Conservation (phyloP, 225 moss, liverwort and hornwort genomes). For the Marchantia paleacea region DNA sequence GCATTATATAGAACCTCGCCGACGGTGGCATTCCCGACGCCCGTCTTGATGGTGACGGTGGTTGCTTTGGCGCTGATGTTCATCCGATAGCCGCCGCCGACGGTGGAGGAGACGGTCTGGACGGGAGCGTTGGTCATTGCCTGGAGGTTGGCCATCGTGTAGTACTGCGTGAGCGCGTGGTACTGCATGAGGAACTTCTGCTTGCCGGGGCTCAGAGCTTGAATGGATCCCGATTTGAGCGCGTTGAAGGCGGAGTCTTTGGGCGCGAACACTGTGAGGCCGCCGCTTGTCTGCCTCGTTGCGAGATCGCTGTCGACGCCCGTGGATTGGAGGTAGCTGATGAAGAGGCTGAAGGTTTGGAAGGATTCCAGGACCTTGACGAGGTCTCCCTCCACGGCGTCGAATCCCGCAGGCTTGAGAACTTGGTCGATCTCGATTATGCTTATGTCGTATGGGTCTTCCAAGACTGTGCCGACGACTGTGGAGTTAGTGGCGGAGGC, state of each 20-base stretch:
- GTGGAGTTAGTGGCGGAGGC: slow-evolving; percentile 26
- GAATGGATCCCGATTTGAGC: slow-evolving; percentile 20
- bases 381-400: slow-evolving; percentile 24
- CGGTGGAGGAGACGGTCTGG: slow-evolving; percentile 33
- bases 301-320: slow-evolving; percentile 33
- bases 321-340: slow-evolving; percentile 28
- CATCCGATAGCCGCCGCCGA: neutral
- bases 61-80: slow-evolving; percentile 13
- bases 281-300: slow-evolving; percentile 27
- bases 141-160: slow-evolving; percentile 31
- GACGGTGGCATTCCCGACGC: slow-evolving; percentile 28
- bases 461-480: slow-evolving; percentile 45
- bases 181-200: slow-evolving; percentile 35
- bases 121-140: slow-evolving; percentile 17
- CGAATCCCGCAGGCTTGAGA: slow-evolving; percentile 26
- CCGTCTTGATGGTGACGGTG: slow-evolving; percentile 22
- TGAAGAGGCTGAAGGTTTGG: slow-evolving; percentile 28
- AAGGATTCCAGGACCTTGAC: slow-evolving; percentile 31
- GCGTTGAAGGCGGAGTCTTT: slow-evolving; percentile 35
- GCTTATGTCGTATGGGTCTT: slow-evolving; percentile 59
- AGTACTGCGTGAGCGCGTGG: slow-evolving; percentile 39
- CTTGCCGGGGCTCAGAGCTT: neutral
- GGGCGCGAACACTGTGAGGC: slow-evolving; percentile 43
- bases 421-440: slow-evolving; percentile 35
- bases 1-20: slow-evolving; percentile 27